Percentiles rank a stretch among this genome's conserved stretches.
These are phyloP conservation scores for Plenodomus lindquistii DNA, from an alignment of 2,329 filamentous ascomycete species.

Conservation along the genomic window DNA sequence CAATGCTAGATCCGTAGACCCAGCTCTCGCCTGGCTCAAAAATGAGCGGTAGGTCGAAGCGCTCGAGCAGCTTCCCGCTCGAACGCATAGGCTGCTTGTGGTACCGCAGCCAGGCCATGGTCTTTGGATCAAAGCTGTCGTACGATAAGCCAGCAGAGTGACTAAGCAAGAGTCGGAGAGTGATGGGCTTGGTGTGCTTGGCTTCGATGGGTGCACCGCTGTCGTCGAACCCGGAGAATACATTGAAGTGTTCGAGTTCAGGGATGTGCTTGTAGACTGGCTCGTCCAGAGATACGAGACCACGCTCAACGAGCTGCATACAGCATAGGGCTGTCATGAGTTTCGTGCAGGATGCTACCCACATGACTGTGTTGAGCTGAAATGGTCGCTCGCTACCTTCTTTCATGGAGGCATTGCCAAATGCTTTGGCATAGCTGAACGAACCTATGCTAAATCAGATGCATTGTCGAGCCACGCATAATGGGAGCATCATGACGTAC, in stretches of 20 bases:
- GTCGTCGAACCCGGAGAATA: constrained; percentile 32
- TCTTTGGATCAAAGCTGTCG: constrained; percentile 47
- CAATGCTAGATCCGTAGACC: constrained; percentile 53
- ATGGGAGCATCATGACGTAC: constrained; percentile 7
- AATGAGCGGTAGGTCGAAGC: constrained; percentile 42
- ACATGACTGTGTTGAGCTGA: constrained; percentile 38
- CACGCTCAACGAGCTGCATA: constrained; percentile 42
- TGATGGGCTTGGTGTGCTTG: constrained; percentile 30
- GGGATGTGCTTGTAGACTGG: constrained; percentile 39
- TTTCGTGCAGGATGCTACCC: constrained; percentile 47
- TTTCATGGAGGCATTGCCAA: constrained; percentile 37
- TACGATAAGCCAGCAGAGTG: constrained; percentile 56
- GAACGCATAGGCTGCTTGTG: constrained; percentile 36
- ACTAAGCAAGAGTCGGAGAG: constrained; percentile 49
- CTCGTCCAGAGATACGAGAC: constrained; percentile 35
- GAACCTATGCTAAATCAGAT: constrained; percentile 25
- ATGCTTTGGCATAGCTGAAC: constrained; percentile 42
- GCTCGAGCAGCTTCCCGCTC: constrained; percentile 50
- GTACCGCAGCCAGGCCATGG: constrained; percentile 45
- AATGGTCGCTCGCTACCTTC: constrained; percentile 22
- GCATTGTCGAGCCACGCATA: background rate
- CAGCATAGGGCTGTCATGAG: constrained; percentile 40
- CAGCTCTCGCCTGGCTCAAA: constrained; percentile 55
- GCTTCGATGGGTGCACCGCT: constrained; percentile 27
- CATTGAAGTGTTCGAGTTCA: constrained; percentile 30